Evolutionary conservation across 1,284 basidiomycete genomes (phyloP), one percentile per base, ranked within the genome.

Genomic region (Ganoderma sp.): DNA sequence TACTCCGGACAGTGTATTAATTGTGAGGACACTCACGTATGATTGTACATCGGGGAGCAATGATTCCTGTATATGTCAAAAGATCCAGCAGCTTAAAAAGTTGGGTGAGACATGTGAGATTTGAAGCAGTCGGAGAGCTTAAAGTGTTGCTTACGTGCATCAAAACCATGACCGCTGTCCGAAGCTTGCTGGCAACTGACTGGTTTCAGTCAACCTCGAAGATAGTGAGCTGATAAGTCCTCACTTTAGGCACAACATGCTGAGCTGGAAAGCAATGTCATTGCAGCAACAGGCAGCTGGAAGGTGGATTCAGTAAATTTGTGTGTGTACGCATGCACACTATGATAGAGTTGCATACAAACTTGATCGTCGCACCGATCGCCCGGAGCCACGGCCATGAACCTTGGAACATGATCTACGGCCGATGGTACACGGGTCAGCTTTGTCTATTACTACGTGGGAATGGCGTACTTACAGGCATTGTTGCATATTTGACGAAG

Each of bases 181-280:
- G 43, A 14, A 0, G 43, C 54, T 22, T 68, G 61, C 45, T 72
- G 73, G 62, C 73, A 74, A 25, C 73, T 74, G 50, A 43, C 39
- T 17, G 19, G 22, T 2, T 22, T 45, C 37, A 28, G 39, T 54
- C 3, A 28, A 5, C 14, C 17, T 25, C 12, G 12, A 41, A 14
- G 17, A 22, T 25, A 22, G 57, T 1, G 48, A 9, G 15, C 25
- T 5, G 17, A 34, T 39, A 1, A 7, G 48, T 19, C 43, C 68
- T 7, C 28, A 73, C 73, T 69, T 71, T 67, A 74, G 67, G 63
- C 73, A 74, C 2, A 74, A 65, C 73, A 74, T 72, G 52, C 73
- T 74, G 42, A 74, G 58, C 17, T 70, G 66, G 60, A 69, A 74
- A 6, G 73, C 66, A 3, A 74, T 41, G 0, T 69, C 68, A 37